These are phyloP conservation scores for Sodiomyces alkalinus DNA, from an alignment of 2,329 filamentous ascomycete genomes.

Conservation along the genomic window DNA sequence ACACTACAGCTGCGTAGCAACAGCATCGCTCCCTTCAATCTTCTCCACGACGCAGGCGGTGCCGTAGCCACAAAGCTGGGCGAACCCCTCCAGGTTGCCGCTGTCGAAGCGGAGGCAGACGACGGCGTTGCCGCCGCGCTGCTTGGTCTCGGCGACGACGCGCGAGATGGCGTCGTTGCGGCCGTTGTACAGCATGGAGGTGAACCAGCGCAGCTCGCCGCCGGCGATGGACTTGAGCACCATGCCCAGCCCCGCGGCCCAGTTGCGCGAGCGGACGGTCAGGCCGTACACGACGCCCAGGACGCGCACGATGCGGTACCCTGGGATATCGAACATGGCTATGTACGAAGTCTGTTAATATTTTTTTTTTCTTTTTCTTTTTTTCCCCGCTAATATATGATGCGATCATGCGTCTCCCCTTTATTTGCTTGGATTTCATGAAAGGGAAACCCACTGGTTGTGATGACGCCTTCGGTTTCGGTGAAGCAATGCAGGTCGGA, in stretches of 20 bases:
- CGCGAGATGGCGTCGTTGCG: slow-evolving; percentile 43
- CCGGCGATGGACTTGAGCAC: slow-evolving; percentile 40
- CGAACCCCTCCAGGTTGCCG: slow-evolving; percentile 36
- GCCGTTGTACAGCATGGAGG: slow-evolving; percentile 40
- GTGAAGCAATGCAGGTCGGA: slow-evolving; percentile 42
- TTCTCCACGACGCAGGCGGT: slow-evolving; percentile 43
- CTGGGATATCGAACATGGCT: slow-evolving; percentile 48
- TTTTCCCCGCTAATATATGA: too few relatives aligned
- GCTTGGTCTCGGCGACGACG: slow-evolving; percentile 39
- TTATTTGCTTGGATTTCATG: background rate
- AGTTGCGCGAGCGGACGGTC: slow-evolving; percentile 42
- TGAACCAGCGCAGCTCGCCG: slow-evolving; percentile 45
- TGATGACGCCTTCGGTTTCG: slow-evolving; percentile 46
- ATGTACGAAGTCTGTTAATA: too few relatives aligned
- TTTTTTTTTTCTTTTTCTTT: too few relatives aligned
- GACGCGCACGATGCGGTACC: slow-evolving; percentile 40
- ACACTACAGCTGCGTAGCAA: slow-evolving; percentile 6
- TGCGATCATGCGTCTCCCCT: too few relatives aligned
- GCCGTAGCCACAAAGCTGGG: slow-evolving; percentile 45
- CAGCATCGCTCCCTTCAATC: slow-evolving; percentile 21
- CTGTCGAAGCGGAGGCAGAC: slow-evolving; percentile 44
- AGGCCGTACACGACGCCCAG: slow-evolving; percentile 44
- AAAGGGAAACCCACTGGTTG: slow-evolving; percentile 24
- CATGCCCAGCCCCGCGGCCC: slow-evolving; percentile 39
- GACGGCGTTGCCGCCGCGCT: slow-evolving; percentile 42